These are phyloP conservation scores for Sporothrix globosa DNA, from an alignment of 2,329 filamentous ascomycete species.

Conservation along the genomic window DNA sequence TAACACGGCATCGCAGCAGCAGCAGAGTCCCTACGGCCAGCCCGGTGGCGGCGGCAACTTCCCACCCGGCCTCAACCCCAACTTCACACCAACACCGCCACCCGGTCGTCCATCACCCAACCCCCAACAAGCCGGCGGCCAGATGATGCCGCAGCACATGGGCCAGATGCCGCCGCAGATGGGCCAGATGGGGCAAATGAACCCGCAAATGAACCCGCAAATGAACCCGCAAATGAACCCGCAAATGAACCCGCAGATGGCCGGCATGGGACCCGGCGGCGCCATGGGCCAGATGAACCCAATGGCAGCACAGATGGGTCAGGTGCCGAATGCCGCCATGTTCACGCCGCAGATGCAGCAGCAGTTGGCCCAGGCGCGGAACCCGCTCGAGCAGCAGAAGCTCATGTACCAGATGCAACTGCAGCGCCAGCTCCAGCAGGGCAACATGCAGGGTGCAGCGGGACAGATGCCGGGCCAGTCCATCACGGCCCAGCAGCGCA, in stretches of 20 bases:
- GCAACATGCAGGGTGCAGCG: conserved; percentile 49
- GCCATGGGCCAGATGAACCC: conserved; percentile 47
- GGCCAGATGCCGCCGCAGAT: conserved; percentile 40
- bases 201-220: too few species aligned
- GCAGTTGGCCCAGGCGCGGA: conserved; percentile 51
- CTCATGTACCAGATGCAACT: conserved; percentile 83
- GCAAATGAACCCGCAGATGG: conserved; percentile 37
- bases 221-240: conserved; percentile 49
- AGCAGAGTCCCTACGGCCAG: conserved; percentile 65
- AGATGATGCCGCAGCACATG: conserved; percentile 59
- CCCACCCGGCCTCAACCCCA: conserved; percentile 60
- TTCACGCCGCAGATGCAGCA: conserved; percentile 42
- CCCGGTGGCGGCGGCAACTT: conserved; percentile 54
- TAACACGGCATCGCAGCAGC: conserved; percentile 66
- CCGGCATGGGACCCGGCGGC: conserved; percentile 35
- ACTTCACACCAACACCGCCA: conserved; percentile 61
- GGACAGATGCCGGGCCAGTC: conserved; percentile 41
- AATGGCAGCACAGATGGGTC: conserved; percentile 44
- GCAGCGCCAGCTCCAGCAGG: conserved; percentile 74
- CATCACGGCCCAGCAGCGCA: conserved; percentile 44
- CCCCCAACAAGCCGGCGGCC: conserved; percentile 53
- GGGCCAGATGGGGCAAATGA: conserved; percentile 44
- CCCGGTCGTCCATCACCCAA: conserved; percentile 60
- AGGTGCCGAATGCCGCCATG: conserved; percentile 47
- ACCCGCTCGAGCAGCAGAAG: conserved; percentile 71